phyloP scores from a whole-genome alignment of 2,329 filamentous ascomycete species.

The Aspergillus sp. region DNA sequence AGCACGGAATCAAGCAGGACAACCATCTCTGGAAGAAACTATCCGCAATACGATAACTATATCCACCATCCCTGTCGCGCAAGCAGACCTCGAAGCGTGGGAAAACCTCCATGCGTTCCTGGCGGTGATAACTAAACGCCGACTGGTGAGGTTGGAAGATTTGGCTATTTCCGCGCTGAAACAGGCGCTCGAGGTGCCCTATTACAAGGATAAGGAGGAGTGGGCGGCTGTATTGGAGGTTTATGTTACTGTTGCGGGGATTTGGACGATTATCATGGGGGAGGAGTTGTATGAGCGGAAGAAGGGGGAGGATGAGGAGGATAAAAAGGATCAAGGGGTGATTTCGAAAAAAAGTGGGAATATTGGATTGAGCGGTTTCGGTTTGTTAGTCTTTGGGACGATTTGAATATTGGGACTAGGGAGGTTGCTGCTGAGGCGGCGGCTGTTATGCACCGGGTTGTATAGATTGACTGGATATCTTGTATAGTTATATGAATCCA shows the following conservation, averaged over 20 bases:
- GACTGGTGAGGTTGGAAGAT: constrained; percentile 2
- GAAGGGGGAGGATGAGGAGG: not conserved
- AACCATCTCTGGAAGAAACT: too few species aligned
- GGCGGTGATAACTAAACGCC: constrained; percentile 4
- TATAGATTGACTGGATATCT: not conserved
- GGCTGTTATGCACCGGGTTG: constrained; percentile 15
- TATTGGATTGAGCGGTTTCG: constrained; percentile 12
- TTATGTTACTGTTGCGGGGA: constrained; percentile 7
- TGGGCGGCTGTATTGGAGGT: not conserved
- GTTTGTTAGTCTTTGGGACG: constrained; percentile 12
- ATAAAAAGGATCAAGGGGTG: not conserved
- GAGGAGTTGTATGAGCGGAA: constrained; percentile 14
- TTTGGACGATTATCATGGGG: constrained; percentile 17
- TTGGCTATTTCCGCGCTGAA: constrained; percentile 1
- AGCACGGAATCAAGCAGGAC: not conserved
- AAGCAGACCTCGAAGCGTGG: constrained; percentile 4
- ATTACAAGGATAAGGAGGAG: not conserved
- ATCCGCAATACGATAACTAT: not conserved
- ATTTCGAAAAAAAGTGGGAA: constrained; percentile 10
- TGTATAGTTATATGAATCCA: not conserved
- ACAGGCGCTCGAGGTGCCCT: constrained; percentile 7
- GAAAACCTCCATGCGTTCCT: constrained; percentile 7
- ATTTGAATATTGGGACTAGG: constrained; percentile 11
- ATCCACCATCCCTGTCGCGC: not conserved
- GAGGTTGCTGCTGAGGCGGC: constrained; percentile 15